Percentiles rank a stretch among this genome's conserved stretches.
Conservation (phyloP, 2,329 filamentous ascomycete genomes). For the Phaeosphaeriaceae sp. region DNA sequence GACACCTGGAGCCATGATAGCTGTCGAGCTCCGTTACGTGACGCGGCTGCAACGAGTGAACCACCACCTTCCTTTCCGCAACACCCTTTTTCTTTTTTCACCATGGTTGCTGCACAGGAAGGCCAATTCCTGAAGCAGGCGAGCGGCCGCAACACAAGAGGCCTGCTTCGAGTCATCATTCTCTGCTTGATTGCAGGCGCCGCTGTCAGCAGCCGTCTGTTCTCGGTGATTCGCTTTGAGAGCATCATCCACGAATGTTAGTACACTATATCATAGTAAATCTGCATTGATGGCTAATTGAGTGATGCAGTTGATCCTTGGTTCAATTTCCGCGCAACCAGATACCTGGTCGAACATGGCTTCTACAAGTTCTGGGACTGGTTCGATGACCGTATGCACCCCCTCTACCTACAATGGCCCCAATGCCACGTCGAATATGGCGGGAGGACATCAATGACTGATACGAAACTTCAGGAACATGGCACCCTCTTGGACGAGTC, state of each 20-base stretch:
- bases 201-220: conserved; percentile 90
- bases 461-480: conserved; percentile 70
- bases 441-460: conserved; percentile 19
- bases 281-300: conserved; percentile 26
- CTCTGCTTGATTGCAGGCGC: conserved; percentile 89
- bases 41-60: conserved; percentile 41
- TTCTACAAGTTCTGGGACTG: conserved; percentile 99
- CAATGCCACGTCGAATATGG: conserved; percentile 5
- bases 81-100: conserved; percentile 26
- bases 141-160: conserved; percentile 81
- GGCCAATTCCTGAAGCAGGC: conserved; percentile 74
- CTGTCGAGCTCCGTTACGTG: conserved; percentile 36
- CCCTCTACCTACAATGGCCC: conserved; percentile 8
- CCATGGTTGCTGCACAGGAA: conserved; percentile 51
- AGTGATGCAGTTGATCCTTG: conserved; percentile 84
- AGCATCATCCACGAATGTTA: conserved; percentile 99
- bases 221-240: conserved; percentile 98
- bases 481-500: conserved; percentile 97
- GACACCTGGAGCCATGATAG: conserved; percentile 37
- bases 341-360: conserved; percentile 95
- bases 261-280: conserved; percentile 52
- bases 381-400: conserved; percentile 88
- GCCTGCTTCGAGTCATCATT: conserved; percentile 87
- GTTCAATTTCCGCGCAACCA: conserved; percentile 99
- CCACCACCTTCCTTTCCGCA: conserved; percentile 34